phyloP scores from a whole-genome alignment of 176 grass and related monocot species.

The Olyra latifolia region DNA sequence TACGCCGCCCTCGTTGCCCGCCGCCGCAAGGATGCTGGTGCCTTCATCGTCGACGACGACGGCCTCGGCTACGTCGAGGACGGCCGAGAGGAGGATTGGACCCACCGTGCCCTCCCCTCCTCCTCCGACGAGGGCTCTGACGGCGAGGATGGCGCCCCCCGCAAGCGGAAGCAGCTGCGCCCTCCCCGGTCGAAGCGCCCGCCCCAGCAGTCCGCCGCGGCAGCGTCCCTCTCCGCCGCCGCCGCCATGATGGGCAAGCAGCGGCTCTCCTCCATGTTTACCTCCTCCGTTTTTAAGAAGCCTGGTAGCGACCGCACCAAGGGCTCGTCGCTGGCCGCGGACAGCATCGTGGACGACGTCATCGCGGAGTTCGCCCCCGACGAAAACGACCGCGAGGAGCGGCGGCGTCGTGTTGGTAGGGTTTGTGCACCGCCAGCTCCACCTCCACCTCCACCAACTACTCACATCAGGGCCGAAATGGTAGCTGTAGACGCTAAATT shows the following conservation, averaged over 20 bases:
- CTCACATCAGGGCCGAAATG: conserved; percentile 36
- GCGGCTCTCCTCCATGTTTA: conserved; percentile 67
- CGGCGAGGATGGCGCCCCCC: conserved; percentile 27
- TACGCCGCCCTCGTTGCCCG: conserved; percentile 81
- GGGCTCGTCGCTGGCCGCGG: conserved; percentile 43
- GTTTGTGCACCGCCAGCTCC: conserved; percentile 11
- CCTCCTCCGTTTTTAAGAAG: conserved; percentile 68
- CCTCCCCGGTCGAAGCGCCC: conserved; percentile 59
- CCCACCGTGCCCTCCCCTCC: conserved; percentile 46
- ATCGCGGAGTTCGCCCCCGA: conserved; percentile 80
- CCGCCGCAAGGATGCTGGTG: conserved; percentile 58
- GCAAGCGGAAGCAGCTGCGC: conserved; percentile 53
- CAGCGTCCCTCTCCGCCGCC: conserved; percentile 45
- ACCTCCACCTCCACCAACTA: conserved; percentile 9
- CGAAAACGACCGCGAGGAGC: conserved; percentile 80
- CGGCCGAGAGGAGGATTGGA: conserved; percentile 96
- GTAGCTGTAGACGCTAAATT: conserved; percentile 13
- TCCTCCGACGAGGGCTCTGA: conserved; percentile 73
- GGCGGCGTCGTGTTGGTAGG: conserved; percentile 48
- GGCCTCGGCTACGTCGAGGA: conserved; percentile 89
- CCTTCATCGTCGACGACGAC: conserved; percentile 87
- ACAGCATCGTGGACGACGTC: conserved; percentile 79
- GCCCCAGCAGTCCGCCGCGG: conserved; percentile 48
- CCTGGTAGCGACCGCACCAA: conserved; percentile 50
- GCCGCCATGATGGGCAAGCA: conserved; percentile 57